Percentiles rank a stretch among this genome's conserved stretches.
These are phyloP conservation scores for Drechslerella coelobrocha DNA, from an alignment of 2,329 filamentous ascomycete species.

Conservation along the genomic window DNA sequence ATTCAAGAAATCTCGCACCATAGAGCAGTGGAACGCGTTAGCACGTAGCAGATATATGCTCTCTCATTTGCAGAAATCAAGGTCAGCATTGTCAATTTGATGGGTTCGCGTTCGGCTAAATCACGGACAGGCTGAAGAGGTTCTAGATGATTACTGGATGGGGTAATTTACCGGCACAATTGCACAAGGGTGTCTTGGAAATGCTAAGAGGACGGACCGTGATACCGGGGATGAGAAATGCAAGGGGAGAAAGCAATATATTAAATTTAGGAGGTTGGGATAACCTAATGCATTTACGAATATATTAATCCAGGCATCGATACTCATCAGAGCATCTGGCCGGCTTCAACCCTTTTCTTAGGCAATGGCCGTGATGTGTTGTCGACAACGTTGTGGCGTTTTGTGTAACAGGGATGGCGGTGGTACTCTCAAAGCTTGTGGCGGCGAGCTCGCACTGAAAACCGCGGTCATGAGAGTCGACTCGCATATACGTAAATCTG, in stretches of 20 bases:
- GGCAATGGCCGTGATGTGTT: background rate
- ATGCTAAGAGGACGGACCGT: constrained; percentile 35
- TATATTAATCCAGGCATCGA: background rate
- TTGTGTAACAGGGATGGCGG: constrained; percentile 20
- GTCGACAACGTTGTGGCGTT: constrained; percentile 15
- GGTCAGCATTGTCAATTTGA: background rate
- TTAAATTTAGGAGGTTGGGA: constrained; percentile 38
- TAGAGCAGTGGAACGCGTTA: constrained; percentile 15
- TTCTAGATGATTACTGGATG: constrained; percentile 51
- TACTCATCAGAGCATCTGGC: no score
- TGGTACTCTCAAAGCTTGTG: background rate
- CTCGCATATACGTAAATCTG: no score
- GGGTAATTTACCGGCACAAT: constrained; percentile 42
- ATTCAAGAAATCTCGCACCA: background rate
- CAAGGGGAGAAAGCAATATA: no score
- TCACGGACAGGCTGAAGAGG: constrained; percentile 41
- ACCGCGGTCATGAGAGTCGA: no score
- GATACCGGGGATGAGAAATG: constrained; percentile 27
- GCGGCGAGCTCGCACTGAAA: no score
- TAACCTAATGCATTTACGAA: constrained; percentile 9
- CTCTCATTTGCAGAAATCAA: constrained; percentile 3
- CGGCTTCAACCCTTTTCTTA: no score
- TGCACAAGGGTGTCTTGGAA: constrained; percentile 15
- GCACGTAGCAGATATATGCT: constrained; percentile 19
- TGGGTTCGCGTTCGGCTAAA: constrained; percentile 39